Conservation (phyloP, 192 early-diverging fungal genomes). For the Coemansia reversa region DNA sequence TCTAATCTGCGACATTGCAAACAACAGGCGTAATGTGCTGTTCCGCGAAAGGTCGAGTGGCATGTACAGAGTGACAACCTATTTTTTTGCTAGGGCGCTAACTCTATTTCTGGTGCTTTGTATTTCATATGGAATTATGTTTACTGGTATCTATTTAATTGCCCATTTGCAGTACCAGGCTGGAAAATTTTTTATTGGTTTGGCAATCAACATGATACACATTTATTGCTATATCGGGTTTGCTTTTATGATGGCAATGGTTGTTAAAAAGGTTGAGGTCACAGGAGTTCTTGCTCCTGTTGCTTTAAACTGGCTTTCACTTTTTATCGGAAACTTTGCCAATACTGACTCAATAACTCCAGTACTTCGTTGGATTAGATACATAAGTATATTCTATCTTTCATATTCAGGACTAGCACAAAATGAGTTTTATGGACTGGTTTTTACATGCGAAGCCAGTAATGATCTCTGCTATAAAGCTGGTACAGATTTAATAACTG, state of each 20-base stretch:
- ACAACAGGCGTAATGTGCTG: constrained; percentile 51
- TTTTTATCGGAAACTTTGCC: constrained; percentile 44
- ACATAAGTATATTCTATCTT: constrained; percentile 33
- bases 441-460: constrained; percentile 19
- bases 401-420: constrained; percentile 35
- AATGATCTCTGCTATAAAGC: constrained; percentile 21
- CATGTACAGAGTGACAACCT: constrained; percentile 48
- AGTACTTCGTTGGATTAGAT: constrained; percentile 46
- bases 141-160: constrained; percentile 30
- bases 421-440: constrained; percentile 46
- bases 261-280: constrained; percentile 24
- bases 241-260: constrained; percentile 29
- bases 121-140: constrained; percentile 25
- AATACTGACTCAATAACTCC: constrained; percentile 39
- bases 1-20: no score
- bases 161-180: constrained; percentile 32
- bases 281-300: constrained; percentile 32
- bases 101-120: constrained; percentile 45
- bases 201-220: constrained; percentile 22
- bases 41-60: constrained; percentile 61
- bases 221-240: constrained; percentile 28
- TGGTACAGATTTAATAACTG: constrained; percentile 24
- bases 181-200: constrained; percentile 32
- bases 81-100: constrained; percentile 54
- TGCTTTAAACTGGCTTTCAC: constrained; percentile 17